Conservation (phyloP, 352 stramenopile species). For the Pythium phragmiticola region DNA sequence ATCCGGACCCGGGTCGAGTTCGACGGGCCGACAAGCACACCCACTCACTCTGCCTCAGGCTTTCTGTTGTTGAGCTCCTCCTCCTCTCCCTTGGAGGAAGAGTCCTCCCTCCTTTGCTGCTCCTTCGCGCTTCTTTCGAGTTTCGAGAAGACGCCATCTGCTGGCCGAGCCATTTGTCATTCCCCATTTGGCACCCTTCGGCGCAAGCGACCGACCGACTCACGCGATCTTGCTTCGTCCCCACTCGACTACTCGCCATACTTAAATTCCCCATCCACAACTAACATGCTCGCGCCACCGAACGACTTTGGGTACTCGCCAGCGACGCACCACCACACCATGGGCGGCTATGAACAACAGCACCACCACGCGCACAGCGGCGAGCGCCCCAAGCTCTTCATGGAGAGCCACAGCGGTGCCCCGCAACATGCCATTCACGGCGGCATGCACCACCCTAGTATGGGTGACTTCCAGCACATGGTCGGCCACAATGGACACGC, state of each 20-base stretch:
- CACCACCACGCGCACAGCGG: constrained; percentile 47
- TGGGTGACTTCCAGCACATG: constrained; percentile 34
- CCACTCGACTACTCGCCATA: not conserved
- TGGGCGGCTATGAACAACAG: constrained; percentile 24
- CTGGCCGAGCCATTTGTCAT: constrained; percentile 62
- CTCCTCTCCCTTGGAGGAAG: too few species aligned
- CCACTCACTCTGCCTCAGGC: not conserved
- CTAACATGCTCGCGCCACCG: constrained; percentile 39
- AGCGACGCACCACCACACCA: constrained; percentile 27
- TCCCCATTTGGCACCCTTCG: constrained; percentile 61
- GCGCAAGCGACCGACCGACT: constrained; percentile 16
- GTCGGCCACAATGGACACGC: constrained; percentile 25
- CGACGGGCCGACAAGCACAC: not conserved
- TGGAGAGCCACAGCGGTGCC: constrained; percentile 30
- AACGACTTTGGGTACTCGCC: constrained; percentile 72
- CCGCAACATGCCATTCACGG: constrained; percentile 34
- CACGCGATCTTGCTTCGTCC: constrained; percentile 11
- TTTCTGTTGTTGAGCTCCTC: constrained; percentile 15
- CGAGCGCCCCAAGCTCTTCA: constrained; percentile 62
- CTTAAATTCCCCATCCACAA: not conserved
- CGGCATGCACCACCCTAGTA: constrained; percentile 20
- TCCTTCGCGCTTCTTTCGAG: not conserved
- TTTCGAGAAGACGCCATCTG: constrained; percentile 39
- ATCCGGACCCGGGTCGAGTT: not conserved
- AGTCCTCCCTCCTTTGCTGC: constrained; percentile 1